Percentiles rank a stretch among this genome's conserved stretches.
phyloP scores from a whole-genome alignment of 805 yeast species.

The Candida insectalens region DNA sequence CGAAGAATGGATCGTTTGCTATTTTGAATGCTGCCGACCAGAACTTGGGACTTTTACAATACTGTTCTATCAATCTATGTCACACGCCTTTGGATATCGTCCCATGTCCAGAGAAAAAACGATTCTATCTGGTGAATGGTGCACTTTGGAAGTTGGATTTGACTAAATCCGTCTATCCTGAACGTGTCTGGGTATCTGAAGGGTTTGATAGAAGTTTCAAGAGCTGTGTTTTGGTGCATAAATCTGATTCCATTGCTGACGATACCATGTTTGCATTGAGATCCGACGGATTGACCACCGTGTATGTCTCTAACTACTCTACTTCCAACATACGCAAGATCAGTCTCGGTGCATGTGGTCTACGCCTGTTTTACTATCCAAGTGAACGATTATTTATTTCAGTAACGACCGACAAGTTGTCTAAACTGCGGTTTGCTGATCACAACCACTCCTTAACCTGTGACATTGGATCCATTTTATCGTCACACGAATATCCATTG shows the following conservation, averaged over 20 bases:
- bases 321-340: slow-evolving; percentile 15
- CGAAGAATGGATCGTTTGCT: slow-evolving; percentile 15
- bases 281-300: slow-evolving; percentile 24
- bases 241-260: slow-evolving; percentile 4
- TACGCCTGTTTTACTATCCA: slow-evolving; percentile 17
- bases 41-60: not conserved
- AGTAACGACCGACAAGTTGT: slow-evolving; percentile 1
- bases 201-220: slow-evolving; percentile 13
- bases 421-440: slow-evolving; percentile 16
- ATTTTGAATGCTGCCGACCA: not conserved
- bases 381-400: slow-evolving; percentile 16
- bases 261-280: slow-evolving; percentile 19
- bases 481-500: slow-evolving; percentile 19
- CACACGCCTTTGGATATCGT: slow-evolving; percentile 10
- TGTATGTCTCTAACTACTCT: slow-evolving; percentile 9
- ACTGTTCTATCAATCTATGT: slow-evolving; percentile 11
- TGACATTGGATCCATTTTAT: slow-evolving; percentile 3
- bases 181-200: slow-evolving; percentile 17
- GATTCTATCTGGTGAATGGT: slow-evolving; percentile 14
- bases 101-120: not conserved
- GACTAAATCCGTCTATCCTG: slow-evolving; percentile 15
- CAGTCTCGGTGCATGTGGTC: slow-evolving; percentile 17
- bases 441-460: slow-evolving; percentile 6
- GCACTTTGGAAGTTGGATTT: slow-evolving; percentile 21
- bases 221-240: slow-evolving; percentile 8